These are phyloP conservation scores for Cystobasidiaceae sp. DNA, from an alignment of 1,284 basidiomycete species.

Conservation along the genomic window DNA sequence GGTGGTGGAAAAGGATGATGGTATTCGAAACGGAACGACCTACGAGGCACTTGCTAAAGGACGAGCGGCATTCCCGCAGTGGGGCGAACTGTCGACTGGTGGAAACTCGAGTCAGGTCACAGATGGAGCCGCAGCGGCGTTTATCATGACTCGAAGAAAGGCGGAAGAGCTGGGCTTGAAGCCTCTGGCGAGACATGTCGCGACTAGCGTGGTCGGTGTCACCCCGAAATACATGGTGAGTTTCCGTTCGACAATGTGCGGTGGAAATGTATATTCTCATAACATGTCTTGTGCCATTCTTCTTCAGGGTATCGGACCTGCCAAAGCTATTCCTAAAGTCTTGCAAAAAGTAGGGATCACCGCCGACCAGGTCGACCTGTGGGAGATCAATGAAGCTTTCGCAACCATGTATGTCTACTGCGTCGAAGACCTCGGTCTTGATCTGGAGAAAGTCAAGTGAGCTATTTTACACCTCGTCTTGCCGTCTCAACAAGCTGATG, in stretches of 20 bases:
- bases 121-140: slow-evolving; percentile 77
- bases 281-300: slow-evolving; percentile 34
- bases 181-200: slow-evolving; percentile 72
- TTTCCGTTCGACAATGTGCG: slow-evolving; percentile 32
- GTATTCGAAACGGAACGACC: slow-evolving; percentile 71
- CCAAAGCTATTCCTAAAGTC: slow-evolving; percentile 62
- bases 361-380: slow-evolving; percentile 70
- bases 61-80: slow-evolving; percentile 77
- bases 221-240: slow-evolving; percentile 45
- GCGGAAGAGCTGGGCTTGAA: slow-evolving; percentile 70
- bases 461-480: slow-evolving; percentile 8
- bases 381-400: slow-evolving; percentile 87
- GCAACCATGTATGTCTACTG: slow-evolving; percentile 82
- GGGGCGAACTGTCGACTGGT: slow-evolving; percentile 75
- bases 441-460: slow-evolving; percentile 66
- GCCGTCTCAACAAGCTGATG: background rate
- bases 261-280: background rate
- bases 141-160: slow-evolving; percentile 79
- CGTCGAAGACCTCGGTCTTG: slow-evolving; percentile 64
- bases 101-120: slow-evolving; percentile 79
- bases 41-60: slow-evolving; percentile 64
- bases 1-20: slow-evolving; percentile 68
- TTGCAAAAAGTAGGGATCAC: slow-evolving; percentile 61
- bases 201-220: slow-evolving; percentile 64
- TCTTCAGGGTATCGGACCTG: slow-evolving; percentile 79